Conservation (phyloP, 345 rosid species). For the Capsella bursapastoris region DNA sequence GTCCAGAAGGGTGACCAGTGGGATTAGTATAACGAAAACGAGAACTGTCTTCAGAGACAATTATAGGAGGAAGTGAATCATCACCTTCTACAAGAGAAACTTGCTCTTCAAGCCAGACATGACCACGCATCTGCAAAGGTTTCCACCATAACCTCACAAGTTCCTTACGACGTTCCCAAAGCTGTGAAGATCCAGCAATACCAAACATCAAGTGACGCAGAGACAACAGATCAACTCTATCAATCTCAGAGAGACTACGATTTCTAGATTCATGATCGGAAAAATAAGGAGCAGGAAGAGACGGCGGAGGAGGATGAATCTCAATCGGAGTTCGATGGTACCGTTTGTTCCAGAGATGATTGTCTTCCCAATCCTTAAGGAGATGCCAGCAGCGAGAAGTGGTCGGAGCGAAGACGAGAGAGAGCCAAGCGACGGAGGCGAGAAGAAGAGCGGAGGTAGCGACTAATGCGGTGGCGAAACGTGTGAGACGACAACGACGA, state of each 20-base stretch:
- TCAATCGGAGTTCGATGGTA: constrained; percentile 22
- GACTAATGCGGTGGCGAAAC: constrained; percentile 57
- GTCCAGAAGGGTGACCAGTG: constrained; percentile 91
- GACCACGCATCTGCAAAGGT: constrained; percentile 70
- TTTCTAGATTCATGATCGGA: constrained; percentile 44
- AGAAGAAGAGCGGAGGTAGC: constrained; percentile 64
- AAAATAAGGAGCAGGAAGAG: constrained; percentile 20
- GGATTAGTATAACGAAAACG: constrained; percentile 91
- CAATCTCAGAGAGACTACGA: constrained; percentile 49
- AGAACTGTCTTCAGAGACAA: constrained; percentile 83
- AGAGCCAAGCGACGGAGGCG: constrained; percentile 79
- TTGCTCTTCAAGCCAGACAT: constrained; percentile 84
- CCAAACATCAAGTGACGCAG: constrained; percentile 75
- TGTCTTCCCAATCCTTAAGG: constrained; percentile 58
- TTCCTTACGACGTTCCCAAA: constrained; percentile 83
- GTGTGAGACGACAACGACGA: constrained; percentile 64
- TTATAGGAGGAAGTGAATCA: constrained; percentile 69
- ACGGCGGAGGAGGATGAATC: constrained; percentile 41
- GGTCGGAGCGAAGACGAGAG: constrained; percentile 74
- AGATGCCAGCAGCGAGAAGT: constrained; percentile 62
- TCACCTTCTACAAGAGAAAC: constrained; percentile 52
- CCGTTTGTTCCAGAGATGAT: constrained; percentile 42
- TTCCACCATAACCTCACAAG: constrained; percentile 92
- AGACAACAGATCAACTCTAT: constrained; percentile 35
- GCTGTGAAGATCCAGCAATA: constrained; percentile 82